phyloP scores from a whole-genome alignment of 352 stramenopile genomes.

The Lagenidium sp. region DNA sequence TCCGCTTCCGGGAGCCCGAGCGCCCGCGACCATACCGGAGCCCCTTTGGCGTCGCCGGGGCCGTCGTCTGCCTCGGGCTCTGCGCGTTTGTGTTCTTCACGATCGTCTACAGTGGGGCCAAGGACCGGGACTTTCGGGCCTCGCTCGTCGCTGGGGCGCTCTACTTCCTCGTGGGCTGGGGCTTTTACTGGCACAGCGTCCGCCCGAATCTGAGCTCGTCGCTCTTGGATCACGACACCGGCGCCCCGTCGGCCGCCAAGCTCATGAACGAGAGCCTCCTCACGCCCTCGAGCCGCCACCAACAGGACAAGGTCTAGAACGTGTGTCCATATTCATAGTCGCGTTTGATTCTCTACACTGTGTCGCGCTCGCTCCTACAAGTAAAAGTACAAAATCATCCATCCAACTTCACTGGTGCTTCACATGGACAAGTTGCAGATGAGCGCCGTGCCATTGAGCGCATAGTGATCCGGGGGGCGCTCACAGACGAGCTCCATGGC shows the following conservation, averaged over 20 bases:
- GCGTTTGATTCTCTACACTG: too few relatives aligned
- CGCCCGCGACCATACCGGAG: conserved; percentile 41
- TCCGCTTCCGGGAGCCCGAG: conserved; percentile 38
- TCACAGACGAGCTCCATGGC: conserved; percentile 83
- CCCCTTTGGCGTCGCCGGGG: conserved; percentile 42
- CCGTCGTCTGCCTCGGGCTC: conserved; percentile 34
- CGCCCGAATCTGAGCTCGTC: conserved; percentile 2
- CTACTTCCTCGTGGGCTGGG: conserved; percentile 33
- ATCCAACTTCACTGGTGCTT: too few relatives aligned
- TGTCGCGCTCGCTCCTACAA: too few relatives aligned
- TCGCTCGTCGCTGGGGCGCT: conserved; percentile 36
- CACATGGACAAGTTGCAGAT: conserved; percentile 69
- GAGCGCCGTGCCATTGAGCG: conserved; percentile 85
- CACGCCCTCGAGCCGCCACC: conserved; percentile 6
- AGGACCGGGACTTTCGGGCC: conserved; percentile 44
- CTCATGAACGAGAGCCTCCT: conserved; percentile 18
- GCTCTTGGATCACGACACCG: conserved; percentile 8
- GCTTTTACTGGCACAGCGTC: conserved; percentile 22
- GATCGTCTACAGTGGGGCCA: conserved; percentile 57
- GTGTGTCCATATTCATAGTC: too few relatives aligned
- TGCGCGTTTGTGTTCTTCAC: conserved; percentile 32
- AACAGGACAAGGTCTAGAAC: conserved; percentile 1
- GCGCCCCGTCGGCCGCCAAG: conserved; percentile 2
- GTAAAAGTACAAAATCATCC: too few relatives aligned
- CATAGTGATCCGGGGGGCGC: conserved; percentile 65